phyloP scores from a whole-genome alignment of 78 protist genomes.

The Monosiga brevicollis region DNA sequence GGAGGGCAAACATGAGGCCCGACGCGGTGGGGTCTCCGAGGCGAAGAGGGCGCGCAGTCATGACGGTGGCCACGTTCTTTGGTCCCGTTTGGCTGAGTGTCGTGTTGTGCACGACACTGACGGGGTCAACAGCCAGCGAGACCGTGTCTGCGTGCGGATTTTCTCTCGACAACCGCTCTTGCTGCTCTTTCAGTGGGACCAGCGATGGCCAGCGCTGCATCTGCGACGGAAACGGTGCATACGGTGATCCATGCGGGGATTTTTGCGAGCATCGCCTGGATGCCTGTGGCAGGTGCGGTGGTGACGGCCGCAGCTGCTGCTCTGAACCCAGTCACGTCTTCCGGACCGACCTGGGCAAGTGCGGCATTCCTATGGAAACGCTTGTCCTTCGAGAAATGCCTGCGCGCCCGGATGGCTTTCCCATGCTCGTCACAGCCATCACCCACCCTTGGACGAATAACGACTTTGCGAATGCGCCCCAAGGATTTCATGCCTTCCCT shows the following conservation, averaged over 20 bases:
- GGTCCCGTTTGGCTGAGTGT: too few species aligned
- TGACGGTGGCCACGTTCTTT: too few species aligned
- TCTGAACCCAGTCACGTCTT: neutral
- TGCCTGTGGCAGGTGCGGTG: neutral
- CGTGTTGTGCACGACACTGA: too few species aligned
- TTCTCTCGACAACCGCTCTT: neutral
- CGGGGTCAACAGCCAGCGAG: too few species aligned
- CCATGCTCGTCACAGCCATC: neutral
- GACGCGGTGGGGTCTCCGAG: too few species aligned
- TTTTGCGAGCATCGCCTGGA: neutral
- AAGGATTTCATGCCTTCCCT: too few species aligned
- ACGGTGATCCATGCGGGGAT: neutral
- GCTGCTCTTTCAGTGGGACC: neutral
- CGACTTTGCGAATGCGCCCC: too few species aligned
- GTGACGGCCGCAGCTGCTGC: neutral
- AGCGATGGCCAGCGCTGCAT: neutral
- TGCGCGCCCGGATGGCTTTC: neutral
- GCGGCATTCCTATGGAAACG: neutral
- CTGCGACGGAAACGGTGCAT: neutral
- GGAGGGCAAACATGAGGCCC: too few species aligned
- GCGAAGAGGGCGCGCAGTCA: too few species aligned
- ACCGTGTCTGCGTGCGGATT: too few species aligned
- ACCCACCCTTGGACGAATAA: too few species aligned
- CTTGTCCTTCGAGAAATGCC: neutral
- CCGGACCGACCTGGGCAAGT: neutral